phyloP scores from a whole-genome alignment of 2,329 filamentous ascomycete genomes.

The Cladosporium sp. region DNA sequence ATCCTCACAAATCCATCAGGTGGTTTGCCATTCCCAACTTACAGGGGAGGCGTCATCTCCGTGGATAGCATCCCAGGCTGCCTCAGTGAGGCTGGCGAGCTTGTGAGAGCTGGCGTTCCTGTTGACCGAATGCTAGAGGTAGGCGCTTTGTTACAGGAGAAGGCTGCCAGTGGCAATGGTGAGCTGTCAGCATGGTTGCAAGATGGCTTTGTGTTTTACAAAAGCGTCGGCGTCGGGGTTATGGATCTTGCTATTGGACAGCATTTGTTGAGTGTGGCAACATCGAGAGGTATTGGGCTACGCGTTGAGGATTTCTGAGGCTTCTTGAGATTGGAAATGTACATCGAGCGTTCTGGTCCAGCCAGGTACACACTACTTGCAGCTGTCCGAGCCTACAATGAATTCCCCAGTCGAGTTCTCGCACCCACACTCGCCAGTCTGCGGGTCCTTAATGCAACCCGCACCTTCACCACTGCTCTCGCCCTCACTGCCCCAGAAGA shows the following conservation, averaged over 20 bases:
- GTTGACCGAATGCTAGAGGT: background rate
- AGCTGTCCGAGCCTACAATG: slow-evolving; percentile 22
- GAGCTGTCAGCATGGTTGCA: slow-evolving; percentile 57
- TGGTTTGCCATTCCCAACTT: slow-evolving; percentile 32
- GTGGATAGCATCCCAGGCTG: slow-evolving; percentile 61
- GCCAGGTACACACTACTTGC: background rate
- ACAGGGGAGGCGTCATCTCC: slow-evolving; percentile 64
- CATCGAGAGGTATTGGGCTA: background rate
- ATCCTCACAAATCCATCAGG: slow-evolving; percentile 49
- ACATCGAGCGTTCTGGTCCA: background rate
- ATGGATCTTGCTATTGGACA: slow-evolving; percentile 68
- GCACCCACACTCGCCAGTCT: slow-evolving; percentile 44
- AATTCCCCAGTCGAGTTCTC: slow-evolving; percentile 46
- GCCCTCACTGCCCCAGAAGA: slow-evolving; percentile 37
- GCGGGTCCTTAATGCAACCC: slow-evolving; percentile 43
- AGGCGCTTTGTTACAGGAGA: background rate
- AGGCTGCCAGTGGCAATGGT: background rate
- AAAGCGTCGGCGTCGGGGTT: slow-evolving; percentile 66
- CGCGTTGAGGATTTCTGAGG: background rate
- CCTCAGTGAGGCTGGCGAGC: background rate
- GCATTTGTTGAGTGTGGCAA: slow-evolving; percentile 53
- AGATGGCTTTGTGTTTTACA: slow-evolving; percentile 66
- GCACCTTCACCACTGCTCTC: slow-evolving; percentile 36
- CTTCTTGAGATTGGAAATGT: background rate
- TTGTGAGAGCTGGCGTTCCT: background rate